These are phyloP conservation scores for Lachnellula subtilissima DNA, from an alignment of 2,329 filamentous ascomycete species.

Conservation along the genomic window DNA sequence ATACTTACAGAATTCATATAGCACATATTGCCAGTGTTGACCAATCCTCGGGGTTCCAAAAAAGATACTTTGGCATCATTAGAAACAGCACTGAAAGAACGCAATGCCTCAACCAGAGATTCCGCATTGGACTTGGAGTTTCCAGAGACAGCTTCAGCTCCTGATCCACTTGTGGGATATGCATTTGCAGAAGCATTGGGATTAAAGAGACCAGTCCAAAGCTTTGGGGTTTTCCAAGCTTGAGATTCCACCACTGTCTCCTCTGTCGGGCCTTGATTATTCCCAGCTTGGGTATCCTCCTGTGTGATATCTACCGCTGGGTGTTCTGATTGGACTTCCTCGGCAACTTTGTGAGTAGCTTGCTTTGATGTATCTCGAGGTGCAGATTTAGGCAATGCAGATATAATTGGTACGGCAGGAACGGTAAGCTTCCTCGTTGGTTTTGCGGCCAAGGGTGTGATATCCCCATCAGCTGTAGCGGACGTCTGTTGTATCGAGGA, in stretches of 20 bases:
- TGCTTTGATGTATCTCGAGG: constrained; percentile 30
- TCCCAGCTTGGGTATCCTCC: background rate
- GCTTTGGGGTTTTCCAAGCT: constrained; percentile 45
- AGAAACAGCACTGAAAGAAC: constrained; percentile 60
- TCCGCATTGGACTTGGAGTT: constrained; percentile 45
- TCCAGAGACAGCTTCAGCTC: constrained; percentile 34
- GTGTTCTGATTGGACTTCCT: constrained; percentile 13
- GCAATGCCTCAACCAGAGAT: constrained; percentile 73
- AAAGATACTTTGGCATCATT: constrained; percentile 65
- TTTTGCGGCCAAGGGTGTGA: constrained; percentile 23
- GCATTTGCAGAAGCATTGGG: constrained; percentile 38
- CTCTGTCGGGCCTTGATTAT: constrained; percentile 18
- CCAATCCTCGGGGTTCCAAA: constrained; percentile 84
- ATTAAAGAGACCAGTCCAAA: constrained; percentile 66
- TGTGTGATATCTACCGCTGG: constrained; percentile 4
- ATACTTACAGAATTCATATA: constrained; percentile 98
- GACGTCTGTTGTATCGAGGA: constrained; percentile 39
- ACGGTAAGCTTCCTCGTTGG: constrained; percentile 32
- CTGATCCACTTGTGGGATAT: constrained; percentile 31
- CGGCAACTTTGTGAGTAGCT: constrained; percentile 11
- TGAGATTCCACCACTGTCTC: constrained; percentile 37
- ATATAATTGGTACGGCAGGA: constrained; percentile 46
- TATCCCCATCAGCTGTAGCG: constrained; percentile 17
- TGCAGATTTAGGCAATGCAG: constrained; percentile 36
- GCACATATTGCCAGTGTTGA: constrained; percentile 98